Evolutionary conservation across 1,139 yeast genomes (phyloP).

Genomic region (Taphrina populina): DNA sequence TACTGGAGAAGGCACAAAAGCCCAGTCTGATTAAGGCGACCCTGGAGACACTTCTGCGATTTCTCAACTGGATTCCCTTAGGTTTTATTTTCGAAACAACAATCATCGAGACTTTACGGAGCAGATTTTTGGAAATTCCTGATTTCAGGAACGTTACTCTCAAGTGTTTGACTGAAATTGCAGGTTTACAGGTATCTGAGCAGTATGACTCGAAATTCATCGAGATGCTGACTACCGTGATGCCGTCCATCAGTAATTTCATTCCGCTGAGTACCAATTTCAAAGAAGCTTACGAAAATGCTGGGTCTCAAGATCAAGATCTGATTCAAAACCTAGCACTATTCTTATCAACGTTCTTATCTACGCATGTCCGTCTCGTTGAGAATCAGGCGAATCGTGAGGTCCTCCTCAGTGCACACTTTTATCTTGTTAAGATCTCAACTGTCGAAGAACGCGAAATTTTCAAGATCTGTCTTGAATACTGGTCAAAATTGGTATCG

Average conservation of each 20-base stretch:
- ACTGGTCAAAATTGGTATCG: slow-evolving; percentile 82
- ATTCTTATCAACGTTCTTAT: slow-evolving; percentile 80
- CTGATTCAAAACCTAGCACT: slow-evolving; percentile 93
- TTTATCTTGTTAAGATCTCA: slow-evolving; percentile 78
- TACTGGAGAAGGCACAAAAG: slow-evolving; percentile 80
- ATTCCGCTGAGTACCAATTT: slow-evolving; percentile 67
- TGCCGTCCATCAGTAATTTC: slow-evolving; percentile 68
- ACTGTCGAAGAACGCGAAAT: slow-evolving; percentile 93
- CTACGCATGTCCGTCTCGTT: slow-evolving; percentile 70
- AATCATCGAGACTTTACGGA: slow-evolving; percentile 65
- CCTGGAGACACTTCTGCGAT: slow-evolving; percentile 74
- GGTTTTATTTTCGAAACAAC: slow-evolving; percentile 88
- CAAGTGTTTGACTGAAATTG: slow-evolving; percentile 89
- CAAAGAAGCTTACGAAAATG: slow-evolving; percentile 67
- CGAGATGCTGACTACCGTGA: slow-evolving; percentile 66
- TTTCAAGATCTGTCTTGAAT: slow-evolving; percentile 90
- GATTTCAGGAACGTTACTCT: slow-evolving; percentile 82
- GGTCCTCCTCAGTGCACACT: slow-evolving; percentile 67
- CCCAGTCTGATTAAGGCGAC: slow-evolving; percentile 84
- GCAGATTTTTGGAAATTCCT: slow-evolving; percentile 68
- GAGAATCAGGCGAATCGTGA: slow-evolving; percentile 66
- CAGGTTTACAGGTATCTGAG: slow-evolving; percentile 60
- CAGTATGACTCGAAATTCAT: slow-evolving; percentile 70
- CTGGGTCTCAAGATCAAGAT: slow-evolving; percentile 83
- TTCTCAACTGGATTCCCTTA: slow-evolving; percentile 91